A percentile compares a stretch with the other conserved stretches of the same genome.
phyloP scores from a whole-genome alignment of 768 basidiomycete species.

The Tylopilus subfusipes region DNA sequence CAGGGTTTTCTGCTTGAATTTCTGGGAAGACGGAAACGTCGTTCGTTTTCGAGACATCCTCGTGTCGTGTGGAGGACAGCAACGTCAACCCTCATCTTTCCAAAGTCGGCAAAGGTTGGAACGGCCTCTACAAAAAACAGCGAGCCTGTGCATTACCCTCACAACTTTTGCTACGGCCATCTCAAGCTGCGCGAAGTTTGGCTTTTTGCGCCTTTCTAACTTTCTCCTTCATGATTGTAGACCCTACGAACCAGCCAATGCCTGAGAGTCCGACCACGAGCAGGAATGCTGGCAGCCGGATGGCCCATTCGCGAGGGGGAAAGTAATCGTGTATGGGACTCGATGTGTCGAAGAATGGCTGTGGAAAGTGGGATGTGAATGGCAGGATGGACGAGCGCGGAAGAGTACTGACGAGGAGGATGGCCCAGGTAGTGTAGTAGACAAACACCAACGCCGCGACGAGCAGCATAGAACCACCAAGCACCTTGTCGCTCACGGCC shows the following conservation, averaged over 20 bases:
- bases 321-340: constrained; percentile 78
- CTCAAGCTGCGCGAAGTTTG: constrained; percentile 57
- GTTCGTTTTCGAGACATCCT: constrained; percentile 7
- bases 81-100: background rate
- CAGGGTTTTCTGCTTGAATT: constrained; percentile 45
- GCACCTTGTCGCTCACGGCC: constrained; percentile 76
- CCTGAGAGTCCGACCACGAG: constrained; percentile 77
- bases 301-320: constrained; percentile 89
- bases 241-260: constrained; percentile 78
- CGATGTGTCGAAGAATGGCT: constrained; percentile 80
- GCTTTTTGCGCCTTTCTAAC: constrained; percentile 62
- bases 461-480: constrained; percentile 79
- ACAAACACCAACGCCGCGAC: constrained; percentile 71
- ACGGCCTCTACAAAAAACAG: background rate
- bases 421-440: constrained; percentile 92
- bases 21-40: constrained; percentile 21
- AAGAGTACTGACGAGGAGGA: constrained; percentile 64
- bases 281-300: constrained; percentile 80
- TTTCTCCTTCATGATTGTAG: constrained; percentile 72
- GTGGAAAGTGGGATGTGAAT: constrained; percentile 8
- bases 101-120: background rate
- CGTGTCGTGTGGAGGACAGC: no score
- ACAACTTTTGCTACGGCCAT: background rate
- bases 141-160: background rate
- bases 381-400: background rate